A percentile compares a stretch with the other conserved stretches of the same genome.
These are phyloP conservation scores for Saitozyma podzolica DNA, from an alignment of 768 basidiomycete species.

Conservation along the genomic window DNA sequence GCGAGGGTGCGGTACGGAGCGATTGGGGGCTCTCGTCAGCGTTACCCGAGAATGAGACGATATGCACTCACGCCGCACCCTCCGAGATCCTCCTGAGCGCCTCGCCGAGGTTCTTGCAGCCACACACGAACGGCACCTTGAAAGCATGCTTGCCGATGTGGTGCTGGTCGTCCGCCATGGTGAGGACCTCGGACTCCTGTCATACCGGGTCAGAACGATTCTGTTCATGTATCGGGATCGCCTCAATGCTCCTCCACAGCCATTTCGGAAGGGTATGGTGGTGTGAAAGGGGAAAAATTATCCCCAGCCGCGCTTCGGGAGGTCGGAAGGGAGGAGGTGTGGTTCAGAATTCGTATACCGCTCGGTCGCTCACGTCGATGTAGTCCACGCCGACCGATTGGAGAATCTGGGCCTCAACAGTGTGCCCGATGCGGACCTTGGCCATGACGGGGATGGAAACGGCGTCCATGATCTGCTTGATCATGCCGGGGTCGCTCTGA, in stretches of 20 bases:
- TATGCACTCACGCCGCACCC: slow-evolving; percentile 68
- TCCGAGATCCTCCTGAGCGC: slow-evolving; percentile 94
- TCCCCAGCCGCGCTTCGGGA: neutral
- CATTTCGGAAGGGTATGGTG: neutral
- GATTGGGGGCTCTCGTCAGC: neutral
- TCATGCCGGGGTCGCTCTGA: slow-evolving; percentile 91
- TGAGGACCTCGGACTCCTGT: slow-evolving; percentile 66
- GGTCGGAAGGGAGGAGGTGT: neutral
- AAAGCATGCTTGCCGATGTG: slow-evolving; percentile 96
- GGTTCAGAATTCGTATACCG: too few species aligned
- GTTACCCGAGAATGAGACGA: neutral
- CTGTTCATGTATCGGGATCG: neutral
- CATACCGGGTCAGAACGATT: neutral
- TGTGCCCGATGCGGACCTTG: slow-evolving; percentile 91
- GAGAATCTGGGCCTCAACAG: slow-evolving; percentile 96
- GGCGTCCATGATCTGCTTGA: slow-evolving; percentile 90
- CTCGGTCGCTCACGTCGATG: slow-evolving; percentile 47
- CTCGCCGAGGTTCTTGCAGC: slow-evolving; percentile 91
- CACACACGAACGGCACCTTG: slow-evolving; percentile 92
- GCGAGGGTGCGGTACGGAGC: neutral
- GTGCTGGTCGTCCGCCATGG: slow-evolving; percentile 91
- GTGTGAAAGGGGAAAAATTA: neutral
- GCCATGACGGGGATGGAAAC: slow-evolving; percentile 95
- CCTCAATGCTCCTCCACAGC: neutral
- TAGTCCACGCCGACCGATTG: slow-evolving; percentile 95